Percentiles rank a stretch among this genome's conserved stretches.
Evolutionary conservation across 2,329 filamentous ascomycete species (phyloP).

Genomic region (Tympanopsis confertula): DNA sequence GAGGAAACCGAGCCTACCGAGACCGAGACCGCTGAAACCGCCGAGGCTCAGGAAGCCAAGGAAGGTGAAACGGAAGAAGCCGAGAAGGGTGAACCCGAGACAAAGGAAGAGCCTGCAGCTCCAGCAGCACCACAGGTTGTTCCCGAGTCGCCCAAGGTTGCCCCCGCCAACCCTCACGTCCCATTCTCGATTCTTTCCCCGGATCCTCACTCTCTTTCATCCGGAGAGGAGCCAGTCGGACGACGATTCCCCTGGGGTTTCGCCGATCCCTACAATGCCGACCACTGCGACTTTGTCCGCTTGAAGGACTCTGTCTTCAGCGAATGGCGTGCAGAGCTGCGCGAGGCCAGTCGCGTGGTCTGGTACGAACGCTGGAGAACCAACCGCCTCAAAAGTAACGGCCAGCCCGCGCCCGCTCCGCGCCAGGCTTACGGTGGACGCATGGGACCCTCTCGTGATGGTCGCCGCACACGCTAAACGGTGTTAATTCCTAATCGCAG

Average conservation of each 20-base stretch:
- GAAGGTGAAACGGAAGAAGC: no score
- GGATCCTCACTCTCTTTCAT: neutral
- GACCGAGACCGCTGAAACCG: neutral
- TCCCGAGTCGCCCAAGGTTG: neutral
- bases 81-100: no score
- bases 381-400: conserved; percentile 38
- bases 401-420: neutral
- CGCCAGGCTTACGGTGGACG: neutral
- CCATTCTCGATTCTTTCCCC: conserved; percentile 1
- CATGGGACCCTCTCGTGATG: neutral
- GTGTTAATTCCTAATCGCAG: no score
- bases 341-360: conserved; percentile 78
- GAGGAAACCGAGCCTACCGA: neutral
- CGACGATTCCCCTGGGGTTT: conserved; percentile 95
- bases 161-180: neutral
- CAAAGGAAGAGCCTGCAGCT: neutral
- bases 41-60: neutral
- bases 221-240: conserved; percentile 36
- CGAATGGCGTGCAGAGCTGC: conserved; percentile 84
- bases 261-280: conserved; percentile 79
- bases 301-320: conserved; percentile 85
- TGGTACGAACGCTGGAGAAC: conserved; percentile 97
- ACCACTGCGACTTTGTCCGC: conserved; percentile 86
- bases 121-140: neutral
- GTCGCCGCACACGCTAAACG: neutral